Conservation (phyloP, 129 eudicot genomes). For the Helichrysum umbraculigerum region DNA sequence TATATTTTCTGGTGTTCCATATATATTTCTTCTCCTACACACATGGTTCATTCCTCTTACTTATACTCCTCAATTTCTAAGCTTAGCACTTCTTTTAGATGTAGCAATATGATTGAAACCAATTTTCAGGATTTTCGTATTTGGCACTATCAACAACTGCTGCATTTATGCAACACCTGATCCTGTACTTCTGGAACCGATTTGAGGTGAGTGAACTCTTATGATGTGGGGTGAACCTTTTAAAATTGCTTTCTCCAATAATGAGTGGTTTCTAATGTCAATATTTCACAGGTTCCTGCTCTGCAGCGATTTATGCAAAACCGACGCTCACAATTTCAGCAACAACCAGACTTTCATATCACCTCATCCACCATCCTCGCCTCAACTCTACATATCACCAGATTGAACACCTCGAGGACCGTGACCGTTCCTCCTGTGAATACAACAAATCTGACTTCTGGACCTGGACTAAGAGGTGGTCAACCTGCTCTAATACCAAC, state of each 20-base stretch:
- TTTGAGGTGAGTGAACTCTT: conserved; percentile 51
- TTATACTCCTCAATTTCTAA: conserved; percentile 3
- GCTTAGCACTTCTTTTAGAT: background rate
- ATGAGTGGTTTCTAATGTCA: background rate
- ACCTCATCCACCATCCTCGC: conserved; percentile 96
- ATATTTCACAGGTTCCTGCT: conserved; percentile 77
- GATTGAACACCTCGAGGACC: conserved; percentile 67
- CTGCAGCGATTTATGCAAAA: conserved; percentile 90
- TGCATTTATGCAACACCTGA: conserved; percentile 97
- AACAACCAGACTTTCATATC: conserved; percentile 91
- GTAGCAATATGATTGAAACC: conserved; percentile 17
- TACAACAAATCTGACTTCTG: conserved; percentile 27
- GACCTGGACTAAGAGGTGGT: conserved; percentile 37
- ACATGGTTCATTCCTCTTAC: conserved; percentile 56
- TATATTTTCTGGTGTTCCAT: conserved; percentile 92
- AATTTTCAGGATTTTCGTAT: conserved; percentile 78
- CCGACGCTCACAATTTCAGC: conserved; percentile 86
- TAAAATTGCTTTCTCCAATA: background rate
- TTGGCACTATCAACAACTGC: conserved; percentile 89
- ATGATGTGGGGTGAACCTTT: conserved; percentile 63
- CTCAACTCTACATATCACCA: conserved; percentile 86
- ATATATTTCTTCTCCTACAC: conserved; percentile 94
- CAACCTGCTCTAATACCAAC: conserved; percentile 25
- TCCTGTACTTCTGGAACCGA: conserved; percentile 96
- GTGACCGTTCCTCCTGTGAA: conserved; percentile 33